phyloP scores from a whole-genome alignment of 768 basidiomycete genomes.

The Lepiota brunneoincarnata region DNA sequence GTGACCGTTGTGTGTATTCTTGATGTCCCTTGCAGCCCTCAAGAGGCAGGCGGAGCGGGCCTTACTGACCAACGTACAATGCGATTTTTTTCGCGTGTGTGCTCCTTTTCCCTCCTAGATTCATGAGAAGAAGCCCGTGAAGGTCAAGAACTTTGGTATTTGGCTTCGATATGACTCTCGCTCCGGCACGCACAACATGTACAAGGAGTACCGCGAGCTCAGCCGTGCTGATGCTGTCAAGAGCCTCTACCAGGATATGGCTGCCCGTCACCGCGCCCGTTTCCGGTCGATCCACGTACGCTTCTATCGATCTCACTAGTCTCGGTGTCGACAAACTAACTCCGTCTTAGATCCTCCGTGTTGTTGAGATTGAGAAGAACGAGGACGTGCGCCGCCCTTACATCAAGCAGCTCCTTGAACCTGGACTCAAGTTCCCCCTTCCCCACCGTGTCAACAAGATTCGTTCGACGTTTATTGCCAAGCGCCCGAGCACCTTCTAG shows the following conservation, averaged over 20 bases:
- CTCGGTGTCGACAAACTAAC: background rate
- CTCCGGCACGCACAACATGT: slow-evolving; percentile 99
- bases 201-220: slow-evolving; percentile 99
- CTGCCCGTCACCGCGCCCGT: slow-evolving; percentile 97
- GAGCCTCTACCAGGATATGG: slow-evolving; percentile 99
- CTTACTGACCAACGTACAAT: slow-evolving; percentile 42
- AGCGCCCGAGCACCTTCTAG: slow-evolving; percentile 74
- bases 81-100: slow-evolving; percentile 26
- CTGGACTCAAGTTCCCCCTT: slow-evolving; percentile 94
- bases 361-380: slow-evolving; percentile 91
- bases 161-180: slow-evolving; percentile 99
- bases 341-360: slow-evolving; percentile 81
- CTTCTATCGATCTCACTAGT: slow-evolving; percentile 1
- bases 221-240: slow-evolving; percentile 93
- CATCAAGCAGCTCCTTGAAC: slow-evolving; percentile 93
- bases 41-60: slow-evolving; percentile 85
- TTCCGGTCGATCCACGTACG: slow-evolving; percentile 97
- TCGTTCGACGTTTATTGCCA: slow-evolving; percentile 78
- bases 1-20: slow-evolving; percentile 91
- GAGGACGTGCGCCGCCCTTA: slow-evolving; percentile 94
- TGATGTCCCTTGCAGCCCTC: slow-evolving; percentile 69
- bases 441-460: slow-evolving; percentile 83
- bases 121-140: slow-evolving; percentile 94
- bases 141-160: slow-evolving; percentile 99
- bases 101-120: slow-evolving; percentile 59